Base-by-base conservation (phyloP, 2,329 filamentous ascomycete genomes). In the Fusarium verticillioides region DNA sequence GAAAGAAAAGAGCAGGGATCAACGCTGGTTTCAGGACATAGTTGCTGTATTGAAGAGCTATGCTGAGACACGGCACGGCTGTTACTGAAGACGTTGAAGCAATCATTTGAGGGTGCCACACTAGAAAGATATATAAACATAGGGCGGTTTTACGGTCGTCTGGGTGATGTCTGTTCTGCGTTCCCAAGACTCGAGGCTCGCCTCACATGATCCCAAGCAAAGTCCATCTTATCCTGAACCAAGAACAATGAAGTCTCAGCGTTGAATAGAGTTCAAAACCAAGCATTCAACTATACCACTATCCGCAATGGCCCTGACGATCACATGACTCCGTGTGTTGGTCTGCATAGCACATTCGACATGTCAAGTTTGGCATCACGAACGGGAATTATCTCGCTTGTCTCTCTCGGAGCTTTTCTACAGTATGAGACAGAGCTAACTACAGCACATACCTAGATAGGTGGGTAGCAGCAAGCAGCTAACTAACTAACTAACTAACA, bases 361-460 rank as follows among this genome's bases (percentile, higher is more conserved):
- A 16, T 59, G 44, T 56, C 61, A 53, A 46, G 32, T 43, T 59
- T 49, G 30, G 34, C 23, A 53, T 52, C n/a, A 30, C 21, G 26
- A 28, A 30, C 21, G 26, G 34, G 21, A 53, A 30, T 21, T 46
- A 49, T 28, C 19, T 58, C 30, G 34, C 21, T 59, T 56, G 32
- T 57, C 34, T 73, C 50, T 66, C 23, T 63, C 69, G 68, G 68
- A 64, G 42, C 49, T 49, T 66, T 60, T 23, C 30, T 49, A 52
- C 36, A 58, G 42, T 44, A 40, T 60, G 50, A 71, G 59, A 70
- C 47, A 47, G 21, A 44, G 32, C 28, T 30, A 40, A 40, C 19
- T 18, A 23, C 47, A 32, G 44, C 44, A 47, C 44, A 47, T 32
- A 37, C 23, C 23, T 21, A n/a, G 9, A 19, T 28, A n/a, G 13